Evolutionary conservation across 306 rosid species (phyloP).

Genomic region (Fragaria iinumae): DNA sequence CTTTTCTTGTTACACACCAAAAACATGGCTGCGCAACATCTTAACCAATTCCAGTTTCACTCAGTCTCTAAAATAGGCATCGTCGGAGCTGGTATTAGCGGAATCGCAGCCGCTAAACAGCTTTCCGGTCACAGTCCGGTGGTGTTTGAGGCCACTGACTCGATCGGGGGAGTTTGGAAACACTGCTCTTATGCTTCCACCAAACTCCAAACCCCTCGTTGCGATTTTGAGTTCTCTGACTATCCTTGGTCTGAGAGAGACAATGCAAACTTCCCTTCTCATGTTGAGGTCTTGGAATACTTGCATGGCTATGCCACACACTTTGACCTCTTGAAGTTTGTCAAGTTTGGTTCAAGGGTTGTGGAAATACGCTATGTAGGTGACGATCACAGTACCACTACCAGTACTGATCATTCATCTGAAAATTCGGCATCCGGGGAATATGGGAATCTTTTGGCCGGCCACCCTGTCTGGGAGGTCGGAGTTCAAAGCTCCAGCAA

Average conservation of each 20-base stretch:
- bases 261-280: constrained; percentile 46
- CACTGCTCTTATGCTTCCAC: constrained; percentile 55
- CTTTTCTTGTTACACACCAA: neutral
- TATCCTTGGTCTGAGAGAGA: constrained; percentile 57
- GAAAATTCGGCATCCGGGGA: neutral
- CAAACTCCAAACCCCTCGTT: constrained; percentile 59
- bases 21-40: constrained; percentile 26
- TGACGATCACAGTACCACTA: neutral
- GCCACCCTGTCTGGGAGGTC: constrained; percentile 47
- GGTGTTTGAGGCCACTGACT: constrained; percentile 55
- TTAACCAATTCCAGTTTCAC: constrained; percentile 12
- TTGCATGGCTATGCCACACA: constrained; percentile 47
- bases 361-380: constrained; percentile 43
- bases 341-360: constrained; percentile 49
- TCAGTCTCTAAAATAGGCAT: constrained; percentile 47
- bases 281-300: constrained; percentile 48
- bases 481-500: constrained; percentile 18
- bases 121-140: constrained; percentile 39
- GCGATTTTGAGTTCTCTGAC: constrained; percentile 59
- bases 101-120: constrained; percentile 68
- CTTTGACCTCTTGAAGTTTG: constrained; percentile 44
- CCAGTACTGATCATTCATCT: neutral
- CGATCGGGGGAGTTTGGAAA: constrained; percentile 71
- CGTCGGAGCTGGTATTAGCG: constrained; percentile 70
- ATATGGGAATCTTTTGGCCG: constrained; percentile 32